phyloP scores from a whole-genome alignment of 371 early-diverging fungal genomes.

The Neoconidiobolus thromboides region DNA sequence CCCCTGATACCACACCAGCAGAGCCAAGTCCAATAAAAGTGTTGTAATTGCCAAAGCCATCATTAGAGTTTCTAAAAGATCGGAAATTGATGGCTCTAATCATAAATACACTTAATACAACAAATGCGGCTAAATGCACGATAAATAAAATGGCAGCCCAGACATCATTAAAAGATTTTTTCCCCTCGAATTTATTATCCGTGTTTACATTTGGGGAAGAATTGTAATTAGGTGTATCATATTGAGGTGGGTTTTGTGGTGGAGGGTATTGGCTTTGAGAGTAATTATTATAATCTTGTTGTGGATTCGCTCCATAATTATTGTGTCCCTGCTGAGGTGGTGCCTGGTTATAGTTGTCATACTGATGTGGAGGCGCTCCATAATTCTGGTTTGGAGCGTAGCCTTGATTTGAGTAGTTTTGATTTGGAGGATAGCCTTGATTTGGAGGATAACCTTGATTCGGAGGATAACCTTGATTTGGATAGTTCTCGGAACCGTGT shows the following conservation, averaged over 20 bases:
- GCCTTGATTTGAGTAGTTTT: not conserved
- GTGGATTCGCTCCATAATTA: not conserved
- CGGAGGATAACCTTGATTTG: not conserved
- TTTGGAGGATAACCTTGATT: conserved; percentile 1
- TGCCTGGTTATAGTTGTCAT: not conserved
- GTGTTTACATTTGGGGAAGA: not conserved
- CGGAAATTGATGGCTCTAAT: not conserved
- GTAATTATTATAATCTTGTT: not conserved
- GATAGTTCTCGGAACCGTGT: no score
- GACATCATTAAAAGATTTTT: conserved; percentile 21
- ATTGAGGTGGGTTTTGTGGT: no score
- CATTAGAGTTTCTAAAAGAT: not conserved
- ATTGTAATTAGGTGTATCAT: no score
- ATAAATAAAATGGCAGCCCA: conserved; percentile 30
- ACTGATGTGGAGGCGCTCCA: not conserved
- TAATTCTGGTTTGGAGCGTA: not conserved
- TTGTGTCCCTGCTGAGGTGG: not conserved
- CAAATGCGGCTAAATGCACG: conserved; percentile 20
- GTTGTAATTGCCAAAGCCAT: conserved; percentile 2
- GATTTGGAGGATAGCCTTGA: conserved; percentile 1
- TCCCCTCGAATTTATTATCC: conserved; percentile 15
- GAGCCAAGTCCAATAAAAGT: conserved; percentile 1
- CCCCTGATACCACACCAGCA: conserved; percentile 7
- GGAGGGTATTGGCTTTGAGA: not conserved
- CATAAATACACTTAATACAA: conserved; percentile 15